Evolutionary conservation across 805 yeast species (phyloP).

Genomic region (Saccharomycopsis selenospora): DNA sequence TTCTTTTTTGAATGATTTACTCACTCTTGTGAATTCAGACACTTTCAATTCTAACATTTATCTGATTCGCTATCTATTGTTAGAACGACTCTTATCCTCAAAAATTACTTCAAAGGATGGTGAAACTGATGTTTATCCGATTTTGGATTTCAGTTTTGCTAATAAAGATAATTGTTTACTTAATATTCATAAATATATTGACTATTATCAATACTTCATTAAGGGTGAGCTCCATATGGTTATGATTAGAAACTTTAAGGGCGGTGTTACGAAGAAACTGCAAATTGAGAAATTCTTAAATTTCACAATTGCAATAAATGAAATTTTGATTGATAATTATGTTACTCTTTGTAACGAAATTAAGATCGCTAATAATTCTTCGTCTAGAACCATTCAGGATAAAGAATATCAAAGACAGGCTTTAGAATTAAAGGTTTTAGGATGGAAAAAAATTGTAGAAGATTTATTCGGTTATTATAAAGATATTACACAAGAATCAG

Average conservation of each 20-base stretch:
- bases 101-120: not conserved
- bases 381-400: constrained; percentile 23
- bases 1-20: not conserved
- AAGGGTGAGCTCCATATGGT: constrained; percentile 3
- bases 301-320: constrained; percentile 35
- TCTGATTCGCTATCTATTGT: constrained; percentile 9
- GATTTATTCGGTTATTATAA: constrained; percentile 16
- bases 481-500: constrained; percentile 27
- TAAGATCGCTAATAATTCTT: constrained; percentile 27
- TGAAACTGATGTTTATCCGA: constrained; percentile 3
- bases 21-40: constrained; percentile 1
- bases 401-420: constrained; percentile 2
- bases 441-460: constrained; percentile 16
- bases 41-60: constrained; percentile 13
- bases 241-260: not conserved
- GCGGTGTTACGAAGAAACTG: not conserved
- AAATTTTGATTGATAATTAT: constrained; percentile 38
- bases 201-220: constrained; percentile 12
- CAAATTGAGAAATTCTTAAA: constrained; percentile 15
- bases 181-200: constrained; percentile 16
- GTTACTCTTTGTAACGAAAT: constrained; percentile 28
- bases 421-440: constrained; percentile 8
- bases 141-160: constrained; percentile 7
- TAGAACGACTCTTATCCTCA: not conserved
- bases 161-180: constrained; percentile 6